A percentile compares a stretch with the other conserved stretches of the same genome.
Conservation (phyloP, 1,284 basidiomycete genomes). For the Cryptococcus wingfieldii region DNA sequence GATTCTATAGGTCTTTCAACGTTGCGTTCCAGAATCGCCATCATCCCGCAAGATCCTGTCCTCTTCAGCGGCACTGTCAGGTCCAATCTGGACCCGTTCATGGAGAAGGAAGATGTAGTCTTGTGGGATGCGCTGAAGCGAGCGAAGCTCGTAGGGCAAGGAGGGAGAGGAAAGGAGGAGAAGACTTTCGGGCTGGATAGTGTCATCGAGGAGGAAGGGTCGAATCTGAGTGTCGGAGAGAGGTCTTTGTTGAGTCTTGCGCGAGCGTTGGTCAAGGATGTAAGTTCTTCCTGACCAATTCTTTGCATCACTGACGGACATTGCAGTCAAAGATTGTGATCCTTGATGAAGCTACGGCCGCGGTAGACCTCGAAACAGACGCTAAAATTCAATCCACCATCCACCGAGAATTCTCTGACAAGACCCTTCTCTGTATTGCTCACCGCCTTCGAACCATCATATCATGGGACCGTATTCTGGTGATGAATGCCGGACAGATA, state of each 20-base stretch:
- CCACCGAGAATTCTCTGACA: conserved; percentile 60
- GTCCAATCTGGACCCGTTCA: conserved; percentile 69
- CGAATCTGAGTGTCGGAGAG: conserved; percentile 67
- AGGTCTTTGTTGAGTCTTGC: conserved; percentile 65
- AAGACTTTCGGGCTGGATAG: conserved; percentile 70
- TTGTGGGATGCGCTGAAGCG: conserved; percentile 79
- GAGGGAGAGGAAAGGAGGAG: not conserved
- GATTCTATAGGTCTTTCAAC: conserved; percentile 53
- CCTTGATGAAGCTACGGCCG: conserved; percentile 56
- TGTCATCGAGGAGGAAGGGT: conserved; percentile 76
- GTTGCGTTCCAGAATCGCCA: conserved; percentile 51
- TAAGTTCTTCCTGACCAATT: too few relatives aligned
- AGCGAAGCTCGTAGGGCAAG: conserved; percentile 60
- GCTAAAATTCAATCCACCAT: conserved; percentile 68
- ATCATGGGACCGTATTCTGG: conserved; percentile 68
- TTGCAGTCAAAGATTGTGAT: conserved; percentile 54
- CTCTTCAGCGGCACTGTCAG: conserved; percentile 58
- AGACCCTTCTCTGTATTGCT: conserved; percentile 64
- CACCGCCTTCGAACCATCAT: conserved; percentile 71
- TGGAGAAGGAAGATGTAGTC: conserved; percentile 64
- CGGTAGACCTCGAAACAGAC: conserved; percentile 65
- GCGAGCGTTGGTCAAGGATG: conserved; percentile 57
- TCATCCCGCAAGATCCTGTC: conserved; percentile 81
- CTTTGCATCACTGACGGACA: too few relatives aligned
- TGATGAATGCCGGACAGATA: conserved; percentile 63